These are phyloP conservation scores for Yamadazyma kitorensis DNA, from an alignment of 805 yeast species.

Conservation along the genomic window DNA sequence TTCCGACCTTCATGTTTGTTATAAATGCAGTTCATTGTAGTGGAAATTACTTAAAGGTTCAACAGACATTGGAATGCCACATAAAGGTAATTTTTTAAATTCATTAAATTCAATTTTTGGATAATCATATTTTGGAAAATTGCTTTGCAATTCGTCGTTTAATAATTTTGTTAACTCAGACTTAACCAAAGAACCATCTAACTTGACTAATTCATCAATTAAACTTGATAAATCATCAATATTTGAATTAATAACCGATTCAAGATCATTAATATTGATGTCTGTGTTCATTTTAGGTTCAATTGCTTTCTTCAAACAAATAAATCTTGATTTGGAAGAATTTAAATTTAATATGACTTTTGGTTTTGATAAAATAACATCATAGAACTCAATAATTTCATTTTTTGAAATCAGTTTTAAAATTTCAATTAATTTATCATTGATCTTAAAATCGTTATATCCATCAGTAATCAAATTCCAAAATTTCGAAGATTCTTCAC, in stretches of 20 bases:
- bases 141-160: conserved; percentile 1
- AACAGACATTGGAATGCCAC: conserved; percentile 12
- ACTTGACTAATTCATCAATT: no score
- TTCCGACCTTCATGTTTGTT: no score
- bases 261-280: neutral
- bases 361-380: conserved; percentile 30
- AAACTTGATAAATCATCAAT: neutral
- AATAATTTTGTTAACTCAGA: conserved; percentile 1
- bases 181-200: no score
- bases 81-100: conserved; percentile 6
- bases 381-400: conserved; percentile 57
- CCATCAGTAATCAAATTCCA: conserved; percentile 72
- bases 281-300: neutral
- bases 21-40: conserved; percentile 13
- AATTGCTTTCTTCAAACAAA: conserved; percentile 9
- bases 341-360: conserved; percentile 51
- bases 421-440: conserved; percentile 54
- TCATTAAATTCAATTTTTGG: conserved; percentile 5
- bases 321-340: conserved; percentile 9
- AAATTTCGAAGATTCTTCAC: conserved; percentile 68
- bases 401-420: conserved; percentile 52
- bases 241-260: neutral
- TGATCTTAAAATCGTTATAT: conserved; percentile 68
- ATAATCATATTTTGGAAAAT: conserved; percentile 9
- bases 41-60: conserved; percentile 13